These are phyloP conservation scores for Pseudoscleropodium purum DNA, from an alignment of 225 moss, liverwort and hornwort species.

Conservation along the genomic window DNA sequence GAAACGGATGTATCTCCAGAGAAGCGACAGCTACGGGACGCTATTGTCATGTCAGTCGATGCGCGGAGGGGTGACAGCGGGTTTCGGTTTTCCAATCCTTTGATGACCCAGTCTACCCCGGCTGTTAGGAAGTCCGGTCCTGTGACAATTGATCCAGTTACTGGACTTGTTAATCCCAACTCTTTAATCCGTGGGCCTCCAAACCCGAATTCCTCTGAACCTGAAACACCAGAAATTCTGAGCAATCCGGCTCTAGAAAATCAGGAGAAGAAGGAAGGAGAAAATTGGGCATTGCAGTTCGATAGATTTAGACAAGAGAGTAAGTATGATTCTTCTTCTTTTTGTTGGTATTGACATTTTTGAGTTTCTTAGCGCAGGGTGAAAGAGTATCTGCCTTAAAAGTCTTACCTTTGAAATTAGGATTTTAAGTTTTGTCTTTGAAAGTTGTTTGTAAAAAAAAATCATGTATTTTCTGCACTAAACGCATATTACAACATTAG, in stretches of 20 bases:
- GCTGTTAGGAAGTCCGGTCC: not conserved
- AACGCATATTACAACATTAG: not conserved
- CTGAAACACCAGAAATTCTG: conserved; percentile 4
- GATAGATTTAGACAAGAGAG: conserved; percentile 36
- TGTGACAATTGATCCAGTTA: conserved; percentile 3
- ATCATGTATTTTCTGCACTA: not conserved
- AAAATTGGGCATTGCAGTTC: conserved; percentile 13
- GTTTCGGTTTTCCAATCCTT: conserved; percentile 35
- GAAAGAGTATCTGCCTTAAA: not conserved
- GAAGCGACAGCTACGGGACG: conserved; percentile 27
- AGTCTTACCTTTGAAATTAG: not conserved
- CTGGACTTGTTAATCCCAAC: conserved; percentile 12
- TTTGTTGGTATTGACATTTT: not conserved
- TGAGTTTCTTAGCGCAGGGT: not conserved
- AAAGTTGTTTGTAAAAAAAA: not conserved
- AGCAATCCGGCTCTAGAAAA: conserved; percentile 24
- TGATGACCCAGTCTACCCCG: conserved; percentile 26
- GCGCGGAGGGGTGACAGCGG: conserved; percentile 21
- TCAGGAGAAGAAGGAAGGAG: conserved; percentile 12
- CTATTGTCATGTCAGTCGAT: conserved; percentile 43
- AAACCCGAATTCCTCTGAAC: not conserved
- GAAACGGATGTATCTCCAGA: conserved; percentile 16
- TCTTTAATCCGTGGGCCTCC: not conserved
- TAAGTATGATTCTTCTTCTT: conserved; percentile 9
- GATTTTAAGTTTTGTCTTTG: not conserved